These are phyloP conservation scores for Annulohypoxylon bovei DNA, from an alignment of 495 filamentous ascomycete genomes.

Conservation along the genomic window DNA sequence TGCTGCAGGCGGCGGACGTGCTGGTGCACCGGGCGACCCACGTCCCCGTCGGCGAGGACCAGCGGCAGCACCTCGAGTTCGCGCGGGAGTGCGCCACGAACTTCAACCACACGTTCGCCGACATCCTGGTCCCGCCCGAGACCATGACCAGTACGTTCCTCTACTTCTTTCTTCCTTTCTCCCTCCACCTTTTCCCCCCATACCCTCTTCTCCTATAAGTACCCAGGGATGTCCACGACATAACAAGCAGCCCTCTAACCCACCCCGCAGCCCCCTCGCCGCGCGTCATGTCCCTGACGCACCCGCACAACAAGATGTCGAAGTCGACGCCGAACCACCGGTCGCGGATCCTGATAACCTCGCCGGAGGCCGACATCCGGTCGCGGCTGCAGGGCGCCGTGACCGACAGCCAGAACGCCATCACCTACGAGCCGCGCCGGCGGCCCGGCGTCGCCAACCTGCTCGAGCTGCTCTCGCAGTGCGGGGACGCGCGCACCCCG, in stretches of 20 bases:
- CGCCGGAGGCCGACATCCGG: constrained; percentile 66
- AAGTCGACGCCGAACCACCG: constrained; percentile 78
- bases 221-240: not conserved
- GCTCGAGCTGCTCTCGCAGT: constrained; percentile 75
- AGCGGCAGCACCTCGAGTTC: constrained; percentile 93
- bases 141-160: constrained; percentile 76
- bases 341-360: constrained; percentile 85
- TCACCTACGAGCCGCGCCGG: constrained; percentile 74
- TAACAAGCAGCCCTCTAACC: constrained; percentile 15
- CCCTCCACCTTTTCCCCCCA: not conserved
- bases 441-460: constrained; percentile 91
- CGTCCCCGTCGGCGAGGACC: constrained; percentile 95
- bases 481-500: constrained; percentile 54
- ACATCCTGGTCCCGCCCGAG: constrained; percentile 72
- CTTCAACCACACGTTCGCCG: constrained; percentile 78
- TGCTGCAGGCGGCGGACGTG: constrained; percentile 95
- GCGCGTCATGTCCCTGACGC: constrained; percentile 86
- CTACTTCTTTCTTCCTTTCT: constrained; percentile 3
- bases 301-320: constrained; percentile 87
- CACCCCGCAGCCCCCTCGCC: constrained; percentile 66
- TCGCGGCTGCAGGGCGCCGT: constrained; percentile 75
- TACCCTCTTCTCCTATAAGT: not conserved
- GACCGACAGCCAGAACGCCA: constrained; percentile 73
- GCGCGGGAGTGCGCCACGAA: constrained; percentile 81
- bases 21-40: constrained; percentile 89